Conservation (phyloP, 1,284 basidiomycete species). For the Naganishia albida region DNA sequence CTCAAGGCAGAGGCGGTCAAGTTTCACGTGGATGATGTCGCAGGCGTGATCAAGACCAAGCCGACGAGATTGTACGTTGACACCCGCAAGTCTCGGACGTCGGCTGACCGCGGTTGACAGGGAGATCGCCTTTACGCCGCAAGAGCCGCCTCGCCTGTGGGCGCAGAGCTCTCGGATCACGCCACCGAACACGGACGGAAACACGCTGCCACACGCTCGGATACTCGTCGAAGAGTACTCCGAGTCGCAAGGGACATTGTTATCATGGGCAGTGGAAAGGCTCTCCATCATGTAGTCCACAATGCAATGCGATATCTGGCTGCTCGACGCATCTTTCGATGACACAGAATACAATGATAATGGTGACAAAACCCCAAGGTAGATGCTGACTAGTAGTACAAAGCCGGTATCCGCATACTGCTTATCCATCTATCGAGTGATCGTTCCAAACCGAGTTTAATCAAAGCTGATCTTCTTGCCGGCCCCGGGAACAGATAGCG, state of each 20-base stretch:
- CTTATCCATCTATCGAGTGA: slow-evolving; percentile 4
- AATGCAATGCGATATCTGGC: slow-evolving; percentile 8
- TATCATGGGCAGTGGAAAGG: too few species aligned
- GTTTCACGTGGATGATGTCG: slow-evolving; percentile 15
- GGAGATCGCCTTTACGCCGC: slow-evolving; percentile 5
- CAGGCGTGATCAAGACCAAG: slow-evolving; percentile 21
- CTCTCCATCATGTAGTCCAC: neutral
- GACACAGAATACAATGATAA: slow-evolving; percentile 9
- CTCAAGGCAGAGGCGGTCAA: slow-evolving; percentile 4
- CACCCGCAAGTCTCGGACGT: neutral
- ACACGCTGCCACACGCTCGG: neutral
- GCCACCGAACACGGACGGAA: neutral
- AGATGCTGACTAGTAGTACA: slow-evolving; percentile 17
- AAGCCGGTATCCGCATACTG: neutral
- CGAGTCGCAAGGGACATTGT: neutral
- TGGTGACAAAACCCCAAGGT: slow-evolving; percentile 10
- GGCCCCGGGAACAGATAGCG: slow-evolving; percentile 68
- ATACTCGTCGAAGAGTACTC: slow-evolving; percentile 3
- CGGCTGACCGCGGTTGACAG: neutral
- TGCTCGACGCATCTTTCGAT: neutral
- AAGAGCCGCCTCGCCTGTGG: neutral
- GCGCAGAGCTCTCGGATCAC: slow-evolving; percentile 15
- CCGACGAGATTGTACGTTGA: slow-evolving; percentile 30
- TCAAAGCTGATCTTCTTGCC: slow-evolving; percentile 83
- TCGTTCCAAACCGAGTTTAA: slow-evolving; percentile 41